Percentiles rank a stretch among this genome's conserved stretches.
Evolutionary conservation across 2,329 filamentous ascomycete genomes (phyloP).

Genomic region (Coniella vitis): DNA sequence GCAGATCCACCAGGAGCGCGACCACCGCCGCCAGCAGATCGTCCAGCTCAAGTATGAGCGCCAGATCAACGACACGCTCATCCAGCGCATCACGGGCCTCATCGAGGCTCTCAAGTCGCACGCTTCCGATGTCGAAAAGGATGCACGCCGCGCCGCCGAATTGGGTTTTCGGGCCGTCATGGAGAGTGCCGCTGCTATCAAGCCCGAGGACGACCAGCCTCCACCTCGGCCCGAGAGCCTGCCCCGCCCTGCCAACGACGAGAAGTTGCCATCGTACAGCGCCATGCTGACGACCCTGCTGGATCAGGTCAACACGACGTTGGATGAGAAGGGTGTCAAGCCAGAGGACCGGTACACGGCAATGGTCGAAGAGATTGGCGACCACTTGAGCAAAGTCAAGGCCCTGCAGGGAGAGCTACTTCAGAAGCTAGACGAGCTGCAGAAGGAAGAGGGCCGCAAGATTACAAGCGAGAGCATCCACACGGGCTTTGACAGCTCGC

Average conservation of each 20-base stretch:
- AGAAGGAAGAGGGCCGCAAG: slow-evolving; percentile 78
- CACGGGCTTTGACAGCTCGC: slow-evolving; percentile 84
- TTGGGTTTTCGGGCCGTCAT: slow-evolving; percentile 85
- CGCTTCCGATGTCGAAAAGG: slow-evolving; percentile 56
- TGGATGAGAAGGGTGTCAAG: slow-evolving; percentile 66
- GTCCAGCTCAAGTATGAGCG: slow-evolving; percentile 88
- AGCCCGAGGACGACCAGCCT: slow-evolving; percentile 67
- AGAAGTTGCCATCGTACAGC: slow-evolving; percentile 75
- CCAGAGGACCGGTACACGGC: slow-evolving; percentile 61
- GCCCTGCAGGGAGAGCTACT: slow-evolving; percentile 70
- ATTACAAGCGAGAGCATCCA: slow-evolving; percentile 90
- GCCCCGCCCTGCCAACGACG: slow-evolving; percentile 55
- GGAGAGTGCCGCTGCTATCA: slow-evolving; percentile 61
- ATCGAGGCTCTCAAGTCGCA: slow-evolving; percentile 69
- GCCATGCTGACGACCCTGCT: slow-evolving; percentile 98
- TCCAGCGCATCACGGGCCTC: slow-evolving; percentile 74
- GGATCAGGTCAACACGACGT: slow-evolving; percentile 81
- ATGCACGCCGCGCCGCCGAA: slow-evolving; percentile 60
- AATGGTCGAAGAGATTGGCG: slow-evolving; percentile 72
- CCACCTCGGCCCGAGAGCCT: slow-evolving; percentile 72
- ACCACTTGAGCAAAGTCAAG: slow-evolving; percentile 71
- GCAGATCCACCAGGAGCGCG: slow-evolving; percentile 89
- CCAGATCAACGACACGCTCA: slow-evolving; percentile 84
- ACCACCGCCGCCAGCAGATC: slow-evolving; percentile 81
- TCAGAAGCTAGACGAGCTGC: slow-evolving; percentile 69